Base-by-base conservation (phyloP, 202 grass and related monocot genomes). In the Musa balbisiana region DNA sequence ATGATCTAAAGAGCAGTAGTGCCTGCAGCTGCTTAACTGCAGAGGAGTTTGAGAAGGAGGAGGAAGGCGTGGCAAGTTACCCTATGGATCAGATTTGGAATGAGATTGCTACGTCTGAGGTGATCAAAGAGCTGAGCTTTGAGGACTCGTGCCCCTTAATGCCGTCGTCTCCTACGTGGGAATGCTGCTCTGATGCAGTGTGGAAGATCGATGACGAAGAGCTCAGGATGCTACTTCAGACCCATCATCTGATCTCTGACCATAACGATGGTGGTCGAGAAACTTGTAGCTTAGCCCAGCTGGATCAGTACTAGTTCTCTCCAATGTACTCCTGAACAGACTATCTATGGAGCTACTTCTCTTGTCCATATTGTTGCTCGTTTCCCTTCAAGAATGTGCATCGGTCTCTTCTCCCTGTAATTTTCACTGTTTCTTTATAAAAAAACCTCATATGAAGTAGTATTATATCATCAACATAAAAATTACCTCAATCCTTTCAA, bases 161-260 rank as follows among this genome's bases (percentile, higher is more conserved):
- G 69, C 33, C 49, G 0, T 43, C 11, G 12, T 50, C 33, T 71
- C 69, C 49, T 52, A 19, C 49, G 19, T 71, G 69, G 49, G 16
- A 52, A 51, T 52, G 49, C 69, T 51, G 33, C 20, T 52, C 49
- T 13, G 67, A 69, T 9, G 8, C 49, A 2, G 14, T 71, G 9
- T 71, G 69, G 69, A 71, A 71, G 69, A 71, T 71, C 6, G 69
- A 71, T 2, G 69, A 71, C 22, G 49, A 71, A 22, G 67, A 69
- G 27, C 49, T 71, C 1, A 22, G 12, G 25, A 4, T 58, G 11
- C 22, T 26, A 15, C 20, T 24, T 54, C 15, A 5, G 3, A 73
- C 26, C 19, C 16, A 11, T 69, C 16, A 27, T 51, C 26, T 19
- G 67, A 19, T 15, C 29, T 43, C 29, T 49, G 1, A 2, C 11